Percentiles rank a stretch among this genome's conserved stretches.
These are phyloP conservation scores for Starmerella roubikii DNA, from an alignment of 805 yeast species.

Conservation along the genomic window DNA sequence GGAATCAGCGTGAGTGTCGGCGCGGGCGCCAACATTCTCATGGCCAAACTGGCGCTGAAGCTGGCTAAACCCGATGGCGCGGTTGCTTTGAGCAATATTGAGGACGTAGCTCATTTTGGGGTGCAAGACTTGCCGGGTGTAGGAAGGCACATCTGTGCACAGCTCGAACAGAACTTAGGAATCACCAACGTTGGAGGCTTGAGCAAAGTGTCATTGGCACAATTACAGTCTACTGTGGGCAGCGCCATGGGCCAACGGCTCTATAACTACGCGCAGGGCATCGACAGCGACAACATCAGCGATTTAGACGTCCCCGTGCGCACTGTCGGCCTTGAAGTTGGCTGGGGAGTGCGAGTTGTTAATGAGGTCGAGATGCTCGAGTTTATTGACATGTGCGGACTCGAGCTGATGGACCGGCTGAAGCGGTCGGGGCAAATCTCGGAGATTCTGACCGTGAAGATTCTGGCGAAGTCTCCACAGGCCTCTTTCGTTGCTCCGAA, in stretches of 20 bases:
- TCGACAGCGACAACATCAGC: constrained; percentile 42
- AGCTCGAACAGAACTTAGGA: constrained; percentile 30
- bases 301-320: constrained; percentile 38
- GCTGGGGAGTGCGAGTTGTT: constrained; percentile 77
- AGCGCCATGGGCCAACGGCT: constrained; percentile 55
- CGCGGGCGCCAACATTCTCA: constrained; percentile 52
- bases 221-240: constrained; percentile 44
- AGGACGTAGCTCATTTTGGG: constrained; percentile 20
- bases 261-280: constrained; percentile 47
- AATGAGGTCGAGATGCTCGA: constrained; percentile 44
- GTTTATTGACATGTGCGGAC: constrained; percentile 45
- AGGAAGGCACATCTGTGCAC: constrained; percentile 32
- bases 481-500: constrained; percentile 72
- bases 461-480: constrained; percentile 47
- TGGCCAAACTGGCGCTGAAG: constrained; percentile 62
- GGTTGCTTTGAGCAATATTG: constrained; percentile 27
- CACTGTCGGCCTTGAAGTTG: constrained; percentile 74
- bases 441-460: constrained; percentile 36
- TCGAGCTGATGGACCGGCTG: constrained; percentile 47
- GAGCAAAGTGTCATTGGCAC: constrained; percentile 23
- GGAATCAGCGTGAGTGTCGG: constrained; percentile 71
- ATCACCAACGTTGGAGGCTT: constrained; percentile 32
- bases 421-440: constrained; percentile 29
- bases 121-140: constrained; percentile 31
- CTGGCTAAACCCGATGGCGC: constrained; percentile 73